These are phyloP conservation scores for Boletellus ananas DNA, from an alignment of 768 basidiomycete species.

Conservation along the genomic window DNA sequence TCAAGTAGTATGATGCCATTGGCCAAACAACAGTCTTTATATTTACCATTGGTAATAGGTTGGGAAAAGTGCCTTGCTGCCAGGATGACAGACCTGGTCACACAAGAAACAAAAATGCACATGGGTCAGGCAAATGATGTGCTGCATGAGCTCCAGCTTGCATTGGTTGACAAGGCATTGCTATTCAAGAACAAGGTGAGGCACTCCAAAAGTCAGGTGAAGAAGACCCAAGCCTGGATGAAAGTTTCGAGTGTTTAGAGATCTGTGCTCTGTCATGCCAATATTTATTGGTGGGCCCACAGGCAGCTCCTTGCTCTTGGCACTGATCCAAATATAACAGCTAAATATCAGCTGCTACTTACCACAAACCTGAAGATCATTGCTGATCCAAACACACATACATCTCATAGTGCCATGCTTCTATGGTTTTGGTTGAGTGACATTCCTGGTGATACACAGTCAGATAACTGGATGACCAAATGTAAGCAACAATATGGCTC, in stretches of 20 bases:
- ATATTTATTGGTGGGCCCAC: neutral
- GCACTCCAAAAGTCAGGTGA: neutral
- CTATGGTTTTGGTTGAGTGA: no score
- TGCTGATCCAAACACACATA: neutral
- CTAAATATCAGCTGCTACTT: neutral
- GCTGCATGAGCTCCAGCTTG: neutral
- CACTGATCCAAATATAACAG: neutral
- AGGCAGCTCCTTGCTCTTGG: neutral
- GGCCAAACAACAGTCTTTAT: no score
- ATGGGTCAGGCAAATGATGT: no score
- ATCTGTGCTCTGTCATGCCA: neutral
- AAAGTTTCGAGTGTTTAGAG: neutral
- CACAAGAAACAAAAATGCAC: no score
- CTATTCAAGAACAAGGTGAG: neutral
- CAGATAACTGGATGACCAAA: neutral
- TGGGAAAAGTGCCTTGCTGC: no score
- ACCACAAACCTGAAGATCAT: neutral
- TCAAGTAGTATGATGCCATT: no score
- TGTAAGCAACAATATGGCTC: no score
- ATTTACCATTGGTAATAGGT: no score
- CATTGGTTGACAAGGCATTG: neutral
- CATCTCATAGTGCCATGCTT: no score
- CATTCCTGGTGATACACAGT: neutral
- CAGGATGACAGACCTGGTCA: no score
- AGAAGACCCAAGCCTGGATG: neutral